Conservation (phyloP, 306 rosid species). For the Sindora glabra region DNA sequence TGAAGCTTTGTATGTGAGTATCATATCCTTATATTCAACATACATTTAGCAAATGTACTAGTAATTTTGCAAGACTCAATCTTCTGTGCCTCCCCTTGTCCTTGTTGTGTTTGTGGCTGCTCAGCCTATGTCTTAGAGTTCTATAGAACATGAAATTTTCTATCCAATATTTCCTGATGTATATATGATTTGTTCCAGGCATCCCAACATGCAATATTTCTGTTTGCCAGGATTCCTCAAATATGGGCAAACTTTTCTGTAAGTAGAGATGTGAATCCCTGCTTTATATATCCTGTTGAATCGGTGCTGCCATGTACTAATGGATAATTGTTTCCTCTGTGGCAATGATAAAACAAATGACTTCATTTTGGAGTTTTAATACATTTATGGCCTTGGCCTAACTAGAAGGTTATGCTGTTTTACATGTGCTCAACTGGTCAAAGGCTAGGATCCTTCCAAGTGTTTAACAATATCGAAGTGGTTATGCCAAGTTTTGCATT, state of each 20-base stretch:
- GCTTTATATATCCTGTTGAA: slow-evolving; percentile 5
- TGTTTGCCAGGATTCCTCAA: slow-evolving; percentile 90
- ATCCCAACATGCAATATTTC: slow-evolving; percentile 87
- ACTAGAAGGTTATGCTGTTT: slow-evolving; percentile 4
- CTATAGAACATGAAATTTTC: background rate
- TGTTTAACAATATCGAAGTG: background rate
- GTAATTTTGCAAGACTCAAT: background rate
- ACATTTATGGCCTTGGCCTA: background rate
- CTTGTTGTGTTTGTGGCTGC: background rate
- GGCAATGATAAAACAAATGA: background rate
- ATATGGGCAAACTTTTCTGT: slow-evolving; percentile 90
- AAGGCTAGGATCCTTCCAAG: background rate
- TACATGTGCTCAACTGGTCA: too few relatives aligned
- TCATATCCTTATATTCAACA: background rate
- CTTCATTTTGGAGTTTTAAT: background rate
- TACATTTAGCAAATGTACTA: slow-evolving; percentile 2
- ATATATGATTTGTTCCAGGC: slow-evolving; percentile 55
- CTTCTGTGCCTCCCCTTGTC: background rate
- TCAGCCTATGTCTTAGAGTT: background rate
- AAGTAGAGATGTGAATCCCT: slow-evolving; percentile 33
- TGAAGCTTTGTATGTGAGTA: slow-evolving; percentile 92
- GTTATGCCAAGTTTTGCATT: slow-evolving; percentile 10
- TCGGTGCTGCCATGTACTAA: background rate
- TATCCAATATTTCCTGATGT: slow-evolving; percentile 17
- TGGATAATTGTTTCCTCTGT: background rate